Evolutionary conservation across 2,329 filamentous ascomycete genomes (phyloP).

Genomic region (Sclerotinia borealis): DNA sequence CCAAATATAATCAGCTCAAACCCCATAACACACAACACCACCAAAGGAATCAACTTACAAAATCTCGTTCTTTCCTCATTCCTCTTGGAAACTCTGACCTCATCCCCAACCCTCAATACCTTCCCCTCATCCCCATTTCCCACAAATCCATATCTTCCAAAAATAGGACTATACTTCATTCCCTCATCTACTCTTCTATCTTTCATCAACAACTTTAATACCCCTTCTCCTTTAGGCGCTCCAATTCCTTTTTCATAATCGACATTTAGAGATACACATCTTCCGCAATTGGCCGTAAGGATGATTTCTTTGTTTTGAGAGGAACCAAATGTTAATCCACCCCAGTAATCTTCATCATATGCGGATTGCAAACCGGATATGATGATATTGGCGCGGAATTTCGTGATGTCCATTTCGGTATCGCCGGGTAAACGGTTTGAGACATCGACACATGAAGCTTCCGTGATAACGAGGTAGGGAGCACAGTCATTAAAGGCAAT

Average conservation of each 20-base stretch:
- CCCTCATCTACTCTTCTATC: slow-evolving; percentile 68
- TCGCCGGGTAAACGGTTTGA: slow-evolving; percentile 46
- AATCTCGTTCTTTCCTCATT: slow-evolving; percentile 41
- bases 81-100: slow-evolving; percentile 39
- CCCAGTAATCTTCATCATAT: slow-evolving; percentile 72
- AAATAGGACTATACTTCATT: slow-evolving; percentile 60
- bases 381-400: slow-evolving; percentile 70
- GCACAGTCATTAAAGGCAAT: slow-evolving; percentile 71
- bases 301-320: slow-evolving; percentile 34
- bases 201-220: slow-evolving; percentile 64
- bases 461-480: slow-evolving; percentile 66
- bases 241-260: slow-evolving; percentile 62
- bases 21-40: neutral
- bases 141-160: slow-evolving; percentile 67
- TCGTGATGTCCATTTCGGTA: slow-evolving; percentile 54
- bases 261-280: slow-evolving; percentile 66
- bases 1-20: neutral
- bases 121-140: slow-evolving; percentile 26
- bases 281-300: slow-evolving; percentile 63
- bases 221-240: slow-evolving; percentile 49
- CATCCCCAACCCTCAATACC: slow-evolving; percentile 42
- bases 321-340: slow-evolving; percentile 44
- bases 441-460: slow-evolving; percentile 64
- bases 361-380: slow-evolving; percentile 48
- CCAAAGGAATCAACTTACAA: slow-evolving; percentile 36